Evolutionary conservation across 495 filamentous ascomycete genomes (phyloP).

Genomic region (Ramalina peruviana): DNA sequence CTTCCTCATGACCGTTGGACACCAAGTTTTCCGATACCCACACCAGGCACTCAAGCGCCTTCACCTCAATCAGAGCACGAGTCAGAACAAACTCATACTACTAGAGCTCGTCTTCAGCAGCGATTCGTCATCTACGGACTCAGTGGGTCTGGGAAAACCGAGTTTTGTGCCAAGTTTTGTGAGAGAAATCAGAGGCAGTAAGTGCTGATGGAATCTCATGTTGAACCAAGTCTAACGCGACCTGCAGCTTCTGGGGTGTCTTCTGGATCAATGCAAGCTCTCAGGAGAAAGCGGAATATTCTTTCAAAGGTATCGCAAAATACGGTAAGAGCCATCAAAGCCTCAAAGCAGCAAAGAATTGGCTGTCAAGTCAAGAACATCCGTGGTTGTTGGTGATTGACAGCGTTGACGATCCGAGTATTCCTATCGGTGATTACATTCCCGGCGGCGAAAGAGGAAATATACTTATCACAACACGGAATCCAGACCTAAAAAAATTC

Average conservation of each 20-base stretch:
- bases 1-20: too few species aligned
- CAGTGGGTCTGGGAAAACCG: conserved; percentile 26
- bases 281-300: conserved; percentile 13
- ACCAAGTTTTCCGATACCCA: too few species aligned
- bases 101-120: conserved; percentile 6
- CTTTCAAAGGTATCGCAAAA: conserved; percentile 18
- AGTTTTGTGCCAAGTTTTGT: conserved; percentile 26
- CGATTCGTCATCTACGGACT: conserved; percentile 24
- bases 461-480: conserved; percentile 29
- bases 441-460: conserved; percentile 24
- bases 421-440: conserved; percentile 20
- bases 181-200: conserved; percentile 18
- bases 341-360: conserved; percentile 9
- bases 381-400: conserved; percentile 9
- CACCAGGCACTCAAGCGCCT: too few species aligned
- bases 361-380: conserved; percentile 13
- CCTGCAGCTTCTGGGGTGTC: conserved; percentile 20
- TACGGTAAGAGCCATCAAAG: conserved; percentile 16
- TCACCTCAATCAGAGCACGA: background rate
- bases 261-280: conserved; percentile 22
- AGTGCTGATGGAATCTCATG: conserved; percentile 1
- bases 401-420: conserved; percentile 25
- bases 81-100: background rate
- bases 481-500: conserved; percentile 18
- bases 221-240: conserved; percentile 9